A percentile compares a stretch with the other conserved stretches of the same genome.
Conservation (phyloP, 257 asterid genomes). For the Plantago elongata region DNA sequence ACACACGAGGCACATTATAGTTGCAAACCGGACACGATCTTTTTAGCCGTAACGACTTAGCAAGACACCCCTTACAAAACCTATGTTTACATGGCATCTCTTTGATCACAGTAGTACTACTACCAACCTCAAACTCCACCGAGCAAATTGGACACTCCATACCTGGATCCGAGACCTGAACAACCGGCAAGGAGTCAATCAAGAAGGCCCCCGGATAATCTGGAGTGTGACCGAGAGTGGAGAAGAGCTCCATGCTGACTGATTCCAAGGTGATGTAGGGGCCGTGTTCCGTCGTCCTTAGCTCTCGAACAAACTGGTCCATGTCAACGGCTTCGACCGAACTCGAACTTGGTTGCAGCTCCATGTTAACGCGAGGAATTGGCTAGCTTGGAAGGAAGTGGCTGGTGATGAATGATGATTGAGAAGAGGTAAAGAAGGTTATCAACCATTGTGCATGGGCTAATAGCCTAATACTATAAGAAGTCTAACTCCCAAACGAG, state of each 20-base stretch:
- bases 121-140: slow-evolving; percentile 31
- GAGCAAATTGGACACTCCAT: slow-evolving; percentile 57
- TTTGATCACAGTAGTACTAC: slow-evolving; percentile 24
- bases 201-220: slow-evolving; percentile 46
- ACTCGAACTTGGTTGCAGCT: too few species aligned
- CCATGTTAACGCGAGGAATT: too few species aligned
- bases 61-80: slow-evolving; percentile 38
- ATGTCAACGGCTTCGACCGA: too few species aligned
- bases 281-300: too few species aligned
- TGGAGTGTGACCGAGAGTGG: slow-evolving; percentile 37
- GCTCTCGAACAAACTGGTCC: too few species aligned
- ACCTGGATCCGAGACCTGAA: slow-evolving; percentile 29
- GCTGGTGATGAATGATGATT: too few species aligned
- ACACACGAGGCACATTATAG: slow-evolving; percentile 32
- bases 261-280: slow-evolving; percentile 26
- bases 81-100: slow-evolving; percentile 53
- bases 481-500: too few species aligned
- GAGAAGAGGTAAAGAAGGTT: too few species aligned
- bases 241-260: slow-evolving; percentile 19
- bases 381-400: too few species aligned
- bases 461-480: too few species aligned
- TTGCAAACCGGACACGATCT: slow-evolving; percentile 54
- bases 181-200: slow-evolving; percentile 46
- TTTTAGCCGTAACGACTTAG: slow-evolving; percentile 39
- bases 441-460: too few species aligned